Percentiles rank a stretch among this genome's conserved stretches.
Evolutionary conservation across 73 alveolate genomes (phyloP).

Genomic region (Stentor roeselii): DNA sequence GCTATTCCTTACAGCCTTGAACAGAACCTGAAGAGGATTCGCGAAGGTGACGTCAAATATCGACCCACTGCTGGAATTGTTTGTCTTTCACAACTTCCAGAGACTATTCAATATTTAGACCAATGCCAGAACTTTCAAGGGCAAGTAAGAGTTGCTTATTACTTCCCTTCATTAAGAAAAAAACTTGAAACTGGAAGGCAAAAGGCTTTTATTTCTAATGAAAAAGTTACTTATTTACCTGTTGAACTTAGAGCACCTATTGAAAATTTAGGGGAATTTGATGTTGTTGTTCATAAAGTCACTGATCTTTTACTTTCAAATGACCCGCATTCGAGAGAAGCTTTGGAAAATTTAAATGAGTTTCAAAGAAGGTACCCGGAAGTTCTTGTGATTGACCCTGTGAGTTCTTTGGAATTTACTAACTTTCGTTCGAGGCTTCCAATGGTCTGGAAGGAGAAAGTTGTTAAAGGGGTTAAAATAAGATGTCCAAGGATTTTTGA

Average conservation of each 20-base stretch:
- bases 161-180: constrained; percentile 11
- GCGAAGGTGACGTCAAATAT: constrained; percentile 17
- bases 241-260: constrained; percentile 23
- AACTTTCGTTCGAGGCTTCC: not conserved
- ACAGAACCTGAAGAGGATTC: constrained; percentile 28
- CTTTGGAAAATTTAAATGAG: not conserved
- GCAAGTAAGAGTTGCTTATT: constrained; percentile 25
- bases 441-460: not conserved
- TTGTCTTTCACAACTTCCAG: not conserved
- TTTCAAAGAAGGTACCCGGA: constrained; percentile 2
- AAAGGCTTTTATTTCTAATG: not conserved
- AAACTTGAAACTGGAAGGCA: constrained; percentile 25
- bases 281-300: constrained; percentile 18
- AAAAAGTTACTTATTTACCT: constrained; percentile 14
- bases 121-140: not conserved
- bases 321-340: constrained; percentile 14
- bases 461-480: not conserved
- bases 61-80: constrained; percentile 18
- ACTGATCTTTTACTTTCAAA: constrained; percentile 12
- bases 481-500: not conserved
- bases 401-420: not conserved
- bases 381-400: constrained; percentile 2
- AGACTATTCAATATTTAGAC: constrained; percentile 8
- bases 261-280: constrained; percentile 25
- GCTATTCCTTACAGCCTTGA: constrained; percentile 2